Base-by-base conservation (phyloP, 495 filamentous ascomycete genomes). In the Chaetomium fimeti region DNA sequence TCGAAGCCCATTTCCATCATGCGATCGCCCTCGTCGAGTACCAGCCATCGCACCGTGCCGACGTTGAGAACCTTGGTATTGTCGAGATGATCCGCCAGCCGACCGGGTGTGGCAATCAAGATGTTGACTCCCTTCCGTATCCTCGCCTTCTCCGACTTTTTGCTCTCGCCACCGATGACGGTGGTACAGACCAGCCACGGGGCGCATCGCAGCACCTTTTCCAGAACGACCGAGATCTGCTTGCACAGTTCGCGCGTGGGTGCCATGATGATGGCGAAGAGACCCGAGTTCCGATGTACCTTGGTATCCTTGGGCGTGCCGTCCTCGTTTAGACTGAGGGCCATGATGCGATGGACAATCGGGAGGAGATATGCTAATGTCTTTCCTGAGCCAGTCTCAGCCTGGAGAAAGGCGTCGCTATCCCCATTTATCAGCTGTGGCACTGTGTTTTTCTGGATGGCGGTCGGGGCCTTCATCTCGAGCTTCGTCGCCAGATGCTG, bases 1-100 rank as follows among this genome's bases (percentile, higher is more conserved):
- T 97, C 94, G 68, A 98, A 98, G 0, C 94, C 94, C 75, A 98
- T 82, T 71, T 98, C 94, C 92, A 97, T 95, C 75, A 98, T 79
- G 20, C 95, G 81, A 81, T 98, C 94, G 29, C 94, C 94, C 74
- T 98, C 94, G 69, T 98, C 94, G 52, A 98, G 81, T 0, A 98
- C 87, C 24, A 98, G 77, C 94, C 94, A 98, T 61, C 93, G 80
- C 18, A 97, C 92, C 36, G 88, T 92, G 68, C 89, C 89, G 24
- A 97, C 89, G 67, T 96, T 88, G 66, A 98, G 78, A 5, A 86
- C 90, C 76, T 95, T 84, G 3, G 94, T 98, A 64, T 96, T 91
- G 57, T 96, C 89, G 22, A 98, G 71, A 75, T 98, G 94, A 78
- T 98, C 94, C 2, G 84, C 87, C 60, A 98, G 78, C 22, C 94